Evolutionary conservation across 352 stramenopile species (phyloP).

Genomic region (Globisporangium mamillatum): DNA sequence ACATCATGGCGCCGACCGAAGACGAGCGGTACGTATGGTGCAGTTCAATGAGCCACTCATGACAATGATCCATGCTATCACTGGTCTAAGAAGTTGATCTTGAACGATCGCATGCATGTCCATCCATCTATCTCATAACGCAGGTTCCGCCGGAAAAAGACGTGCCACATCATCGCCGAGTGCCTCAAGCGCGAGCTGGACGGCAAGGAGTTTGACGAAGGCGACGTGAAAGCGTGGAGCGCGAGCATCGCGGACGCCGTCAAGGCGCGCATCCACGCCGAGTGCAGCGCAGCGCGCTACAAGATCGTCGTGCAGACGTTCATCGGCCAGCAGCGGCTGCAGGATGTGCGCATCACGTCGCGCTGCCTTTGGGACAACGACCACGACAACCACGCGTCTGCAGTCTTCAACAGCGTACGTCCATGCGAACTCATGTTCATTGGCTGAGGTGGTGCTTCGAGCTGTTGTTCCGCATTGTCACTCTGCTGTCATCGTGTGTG

Average conservation of each 20-base stretch:
- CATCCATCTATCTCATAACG: not conserved
- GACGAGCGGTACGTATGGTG: conserved; percentile 55
- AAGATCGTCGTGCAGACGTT: conserved; percentile 95
- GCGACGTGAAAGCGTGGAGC: conserved; percentile 64
- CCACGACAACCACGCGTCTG: conserved; percentile 92
- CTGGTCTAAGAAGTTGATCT: not conserved
- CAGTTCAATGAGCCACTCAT: not conserved
- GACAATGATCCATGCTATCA: too few relatives aligned
- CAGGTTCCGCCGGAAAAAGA: conserved; percentile 74
- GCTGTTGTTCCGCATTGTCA: not conserved
- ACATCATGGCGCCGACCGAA: conserved; percentile 80
- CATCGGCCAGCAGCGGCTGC: conserved; percentile 91
- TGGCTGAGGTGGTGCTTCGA: not conserved
- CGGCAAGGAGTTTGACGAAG: conserved; percentile 74
- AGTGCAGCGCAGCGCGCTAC: conserved; percentile 85
- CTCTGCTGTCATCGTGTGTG: not conserved
- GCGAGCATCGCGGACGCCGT: conserved; percentile 64
- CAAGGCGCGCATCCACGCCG: conserved; percentile 53
- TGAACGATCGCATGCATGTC: not conserved
- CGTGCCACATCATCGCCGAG: conserved; percentile 70
- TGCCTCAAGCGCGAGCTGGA: conserved; percentile 66
- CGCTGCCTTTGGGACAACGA: conserved; percentile 93
- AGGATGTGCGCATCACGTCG: conserved; percentile 92
- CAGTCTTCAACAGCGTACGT: conserved; percentile 83
- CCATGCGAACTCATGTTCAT: not conserved